phyloP scores from a whole-genome alignment of 73 alveolate genomes.

The Paramecium sonneborni region DNA sequence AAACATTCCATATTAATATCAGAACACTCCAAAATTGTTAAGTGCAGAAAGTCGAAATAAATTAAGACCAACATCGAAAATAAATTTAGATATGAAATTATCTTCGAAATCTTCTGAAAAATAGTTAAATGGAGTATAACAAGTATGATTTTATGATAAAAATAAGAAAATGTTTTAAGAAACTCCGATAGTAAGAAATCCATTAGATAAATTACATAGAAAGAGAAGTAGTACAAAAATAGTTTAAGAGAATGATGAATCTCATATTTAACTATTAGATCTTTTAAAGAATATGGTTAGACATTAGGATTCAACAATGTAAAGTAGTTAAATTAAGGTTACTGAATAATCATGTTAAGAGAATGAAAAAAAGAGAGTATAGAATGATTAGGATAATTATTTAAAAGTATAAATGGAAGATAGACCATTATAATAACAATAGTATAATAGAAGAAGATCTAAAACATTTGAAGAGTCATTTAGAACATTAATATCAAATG shows the following conservation, averaged over 20 bases:
- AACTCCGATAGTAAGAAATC: not conserved
- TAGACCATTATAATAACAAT: not conserved
- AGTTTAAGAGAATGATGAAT: not conserved
- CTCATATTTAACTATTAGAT: not conserved
- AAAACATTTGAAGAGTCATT: constrained; percentile 32
- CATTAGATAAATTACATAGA: not conserved
- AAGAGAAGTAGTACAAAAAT: constrained; percentile 26
- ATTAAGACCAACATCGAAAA: constrained; percentile 27
- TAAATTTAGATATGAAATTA: not conserved
- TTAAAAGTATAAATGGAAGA: not conserved
- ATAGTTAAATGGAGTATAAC: not conserved
- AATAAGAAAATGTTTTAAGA: constrained; percentile 2
- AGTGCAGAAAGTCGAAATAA: constrained; percentile 9
- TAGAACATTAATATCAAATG: constrained; percentile 7
- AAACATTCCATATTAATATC: not conserved
- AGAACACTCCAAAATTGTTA: not conserved
- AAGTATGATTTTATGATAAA: not conserved
- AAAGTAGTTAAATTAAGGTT: not conserved
- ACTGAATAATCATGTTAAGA: not conserved
- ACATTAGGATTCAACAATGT: constrained; percentile 42
- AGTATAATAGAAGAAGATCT: not conserved
- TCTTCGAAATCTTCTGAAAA: not conserved
- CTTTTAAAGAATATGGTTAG: constrained; percentile 22
- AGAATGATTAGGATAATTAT: not conserved
- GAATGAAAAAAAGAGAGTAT: not conserved